Evolutionary conservation across 192 early-diverging fungal genomes (phyloP), one percentile per base, ranked within the genome.

Genomic region (Backusella westeae): DNA sequence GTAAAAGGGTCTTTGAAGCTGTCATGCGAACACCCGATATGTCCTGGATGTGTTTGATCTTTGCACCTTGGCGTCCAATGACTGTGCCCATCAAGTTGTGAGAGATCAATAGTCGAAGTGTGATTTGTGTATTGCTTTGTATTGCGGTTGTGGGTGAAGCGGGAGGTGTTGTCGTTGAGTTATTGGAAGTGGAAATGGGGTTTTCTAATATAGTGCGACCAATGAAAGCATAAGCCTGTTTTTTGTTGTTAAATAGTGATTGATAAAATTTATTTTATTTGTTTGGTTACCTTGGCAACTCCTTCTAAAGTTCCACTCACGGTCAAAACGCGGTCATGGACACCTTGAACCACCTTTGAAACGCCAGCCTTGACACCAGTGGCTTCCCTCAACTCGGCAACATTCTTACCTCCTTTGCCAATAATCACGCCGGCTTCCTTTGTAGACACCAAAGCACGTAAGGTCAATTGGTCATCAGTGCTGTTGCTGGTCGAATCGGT

Each of bases 31-130:
- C 94, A 41, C 92, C 90, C n/a, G 95, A 95, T 17, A 88, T 82
- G 56, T 97, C 94, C 86, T 98, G 97, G 70, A 99, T 94, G 78
- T 96, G 93, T 87, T 96, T 98, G 83, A 99, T 98, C 86, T 95
- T 96, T 73, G 88, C 78, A 66, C 97, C 97, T 80, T 91, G 91
- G 76, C 96, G 94, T 42, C 98, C 98, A 84, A 99, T 98, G 74
- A 99, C 88, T 69, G 91, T 93, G 23, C 94, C 94, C 91, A 99
- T 96, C 56, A 94, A 84, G 76, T 91, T 89, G 83, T 96, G 92
- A 29, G 97, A 95, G 76, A 99, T 95, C 77, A 99, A 87, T 21
- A 99, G 82, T 32, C 96, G 93, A 69, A 99, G 85, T 6, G 92
- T 89, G 14, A 92, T 89, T 35, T 81, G 83, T 21, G 69, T 76